A percentile compares a stretch with the other conserved stretches of the same genome.
These are phyloP conservation scores for Aurantiochytrium sp. DNA, from an alignment of 108 stramenopile species.

Conservation along the genomic window DNA sequence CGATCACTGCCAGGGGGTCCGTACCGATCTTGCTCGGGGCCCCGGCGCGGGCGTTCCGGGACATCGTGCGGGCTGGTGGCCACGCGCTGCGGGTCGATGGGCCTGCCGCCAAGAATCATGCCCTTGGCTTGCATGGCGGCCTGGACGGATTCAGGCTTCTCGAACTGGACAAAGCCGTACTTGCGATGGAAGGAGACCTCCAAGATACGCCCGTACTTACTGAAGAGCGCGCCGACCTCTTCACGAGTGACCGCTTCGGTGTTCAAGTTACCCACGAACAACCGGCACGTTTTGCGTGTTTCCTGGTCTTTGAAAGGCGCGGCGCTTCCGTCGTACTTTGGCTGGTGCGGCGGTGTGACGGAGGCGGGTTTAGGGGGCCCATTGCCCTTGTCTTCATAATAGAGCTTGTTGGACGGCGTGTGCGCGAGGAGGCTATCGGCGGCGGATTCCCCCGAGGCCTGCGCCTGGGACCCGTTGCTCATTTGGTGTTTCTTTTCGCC, in stretches of 20 bases:
- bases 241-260: not conserved
- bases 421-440: not conserved
- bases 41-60: not conserved
- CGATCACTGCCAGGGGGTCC: not conserved
- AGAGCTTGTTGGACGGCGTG: not conserved
- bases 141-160: not conserved
- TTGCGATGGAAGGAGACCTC: not conserved
- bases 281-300: not conserved
- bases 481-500: not conserved
- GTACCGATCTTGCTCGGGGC: not conserved
- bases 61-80: not conserved
- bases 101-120: not conserved
- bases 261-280: conserved; percentile 2
- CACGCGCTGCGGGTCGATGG: not conserved
- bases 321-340: not conserved
- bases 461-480: not conserved
- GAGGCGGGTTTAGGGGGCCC: not conserved
- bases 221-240: not conserved
- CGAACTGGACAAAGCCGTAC: conserved; percentile 12
- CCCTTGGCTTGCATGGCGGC: not conserved
- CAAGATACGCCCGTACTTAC: not conserved
- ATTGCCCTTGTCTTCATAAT: not conserved
- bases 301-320: not conserved
- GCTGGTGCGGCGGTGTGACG: not conserved
- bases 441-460: not conserved